A percentile compares a stretch with the other conserved stretches of the same genome.
Evolutionary conservation across 2,329 filamentous ascomycete species (phyloP).

Genomic region (Bertia moriformis): DNA sequence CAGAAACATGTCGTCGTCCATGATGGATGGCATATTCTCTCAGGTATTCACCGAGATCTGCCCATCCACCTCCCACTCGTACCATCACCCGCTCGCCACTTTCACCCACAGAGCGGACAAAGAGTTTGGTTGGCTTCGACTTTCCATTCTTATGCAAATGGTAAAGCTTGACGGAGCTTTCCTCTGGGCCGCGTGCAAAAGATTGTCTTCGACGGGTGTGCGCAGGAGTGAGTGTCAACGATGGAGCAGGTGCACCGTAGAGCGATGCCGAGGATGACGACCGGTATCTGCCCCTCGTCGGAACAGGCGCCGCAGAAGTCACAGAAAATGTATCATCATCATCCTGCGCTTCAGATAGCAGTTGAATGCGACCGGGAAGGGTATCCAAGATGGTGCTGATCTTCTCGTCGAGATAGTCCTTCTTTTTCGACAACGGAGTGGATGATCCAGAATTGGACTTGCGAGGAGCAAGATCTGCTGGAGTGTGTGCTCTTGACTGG

Average conservation of each 20-base stretch:
- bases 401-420: conserved; percentile 35
- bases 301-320: conserved; percentile 1
- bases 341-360: conserved; percentile 21
- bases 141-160: conserved; percentile 46
- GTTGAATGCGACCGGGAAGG: conserved; percentile 38
- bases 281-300: background rate
- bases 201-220: background rate
- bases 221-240: conserved; percentile 23
- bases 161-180: conserved; percentile 43
- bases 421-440: conserved; percentile 8
- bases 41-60: conserved; percentile 48
- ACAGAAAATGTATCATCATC: conserved; percentile 15
- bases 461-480: background rate
- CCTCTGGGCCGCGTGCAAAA: conserved; percentile 9
- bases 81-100: conserved; percentile 52
- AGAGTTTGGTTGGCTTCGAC: conserved; percentile 45
- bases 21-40: conserved; percentile 50
- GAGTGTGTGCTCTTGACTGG: background rate
- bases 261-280: conserved; percentile 8
- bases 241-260: conserved; percentile 21
- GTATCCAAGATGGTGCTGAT: conserved; percentile 38
- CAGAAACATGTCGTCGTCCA: conserved; percentile 26
- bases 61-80: conserved; percentile 52
- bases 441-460: background rate
- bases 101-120: conserved; percentile 48